Conservation (phyloP, 225 moss, liverwort and hornwort species). For the Pseudoscleropodium purum region DNA sequence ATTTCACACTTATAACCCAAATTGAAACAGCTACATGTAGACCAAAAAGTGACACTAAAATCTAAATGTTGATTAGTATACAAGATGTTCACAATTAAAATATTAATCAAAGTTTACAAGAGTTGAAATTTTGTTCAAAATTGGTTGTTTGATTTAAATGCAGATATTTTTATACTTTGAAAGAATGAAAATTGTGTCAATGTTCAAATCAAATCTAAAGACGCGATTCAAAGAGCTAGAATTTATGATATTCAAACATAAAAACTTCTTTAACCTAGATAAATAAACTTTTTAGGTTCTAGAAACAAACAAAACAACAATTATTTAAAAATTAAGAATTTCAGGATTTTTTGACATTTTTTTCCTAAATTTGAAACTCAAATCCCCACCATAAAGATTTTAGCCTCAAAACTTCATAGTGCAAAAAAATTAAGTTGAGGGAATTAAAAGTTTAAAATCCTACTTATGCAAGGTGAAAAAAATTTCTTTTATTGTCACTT, state of each 20-base stretch:
- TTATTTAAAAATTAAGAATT: no score
- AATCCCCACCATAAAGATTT: no score
- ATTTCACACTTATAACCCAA: background rate
- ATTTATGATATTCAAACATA: background rate
- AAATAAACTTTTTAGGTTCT: background rate
- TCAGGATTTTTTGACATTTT: no score
- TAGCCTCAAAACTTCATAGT: no score
- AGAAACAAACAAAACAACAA: background rate
- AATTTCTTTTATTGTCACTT: no score
- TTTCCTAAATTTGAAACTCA: no score
- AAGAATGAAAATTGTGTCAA: background rate
- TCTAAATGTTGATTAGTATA: background rate
- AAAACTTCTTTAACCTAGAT: background rate
- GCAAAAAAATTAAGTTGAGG: no score
- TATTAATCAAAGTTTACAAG: background rate
- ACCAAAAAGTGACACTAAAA: fast-evolving
- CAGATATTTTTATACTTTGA: background rate
- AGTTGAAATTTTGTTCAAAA: fast-evolving
- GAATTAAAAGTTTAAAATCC: no score
- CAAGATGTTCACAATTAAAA: background rate
- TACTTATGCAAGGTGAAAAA: no score
- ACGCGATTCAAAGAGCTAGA: background rate
- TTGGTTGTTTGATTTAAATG: no score
- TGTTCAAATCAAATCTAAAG: background rate
- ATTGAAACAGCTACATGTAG: background rate